phyloP scores from a whole-genome alignment of 2,329 filamentous ascomycete genomes.

The Penicillium palitans region DNA sequence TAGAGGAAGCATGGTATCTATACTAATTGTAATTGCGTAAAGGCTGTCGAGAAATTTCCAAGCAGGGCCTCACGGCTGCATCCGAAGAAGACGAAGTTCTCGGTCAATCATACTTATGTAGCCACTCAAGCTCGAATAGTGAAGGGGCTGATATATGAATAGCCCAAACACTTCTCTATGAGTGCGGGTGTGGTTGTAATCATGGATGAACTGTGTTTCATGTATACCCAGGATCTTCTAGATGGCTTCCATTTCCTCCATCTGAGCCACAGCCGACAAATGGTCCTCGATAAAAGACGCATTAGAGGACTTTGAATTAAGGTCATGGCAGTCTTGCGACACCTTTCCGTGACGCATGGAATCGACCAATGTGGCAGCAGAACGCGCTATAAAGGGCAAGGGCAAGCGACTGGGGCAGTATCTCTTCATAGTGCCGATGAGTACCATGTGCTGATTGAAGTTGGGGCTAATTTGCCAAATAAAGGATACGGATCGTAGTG shows the following conservation, averaged over 20 bases:
- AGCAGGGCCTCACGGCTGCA: too few relatives aligned
- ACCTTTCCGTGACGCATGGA: not conserved
- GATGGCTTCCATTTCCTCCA: not conserved
- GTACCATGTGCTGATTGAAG: not conserved
- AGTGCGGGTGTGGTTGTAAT: not conserved
- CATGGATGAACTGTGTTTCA: not conserved
- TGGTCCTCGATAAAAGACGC: too few relatives aligned
- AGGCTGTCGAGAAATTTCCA: too few relatives aligned
- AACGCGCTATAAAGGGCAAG: not conserved
- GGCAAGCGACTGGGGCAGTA: not conserved
- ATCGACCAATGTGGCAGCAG: not conserved
- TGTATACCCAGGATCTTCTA: not conserved
- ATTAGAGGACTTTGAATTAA: not conserved
- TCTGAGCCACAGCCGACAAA: not conserved
- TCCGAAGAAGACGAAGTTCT: too few relatives aligned
- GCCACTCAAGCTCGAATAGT: not conserved
- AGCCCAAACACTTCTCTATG: not conserved
- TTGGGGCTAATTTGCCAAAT: not conserved
- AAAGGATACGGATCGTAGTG: too few relatives aligned
- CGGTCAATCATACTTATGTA: not conserved
- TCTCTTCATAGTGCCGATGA: not conserved
- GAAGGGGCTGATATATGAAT: not conserved
- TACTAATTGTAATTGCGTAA: too few relatives aligned
- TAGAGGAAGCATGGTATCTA: too few relatives aligned
- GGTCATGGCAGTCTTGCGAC: not conserved